Evolutionary conservation across 768 basidiomycete genomes (phyloP), one percentile per base, ranked within the genome.

Genomic region (Wakefieldia striispora): DNA sequence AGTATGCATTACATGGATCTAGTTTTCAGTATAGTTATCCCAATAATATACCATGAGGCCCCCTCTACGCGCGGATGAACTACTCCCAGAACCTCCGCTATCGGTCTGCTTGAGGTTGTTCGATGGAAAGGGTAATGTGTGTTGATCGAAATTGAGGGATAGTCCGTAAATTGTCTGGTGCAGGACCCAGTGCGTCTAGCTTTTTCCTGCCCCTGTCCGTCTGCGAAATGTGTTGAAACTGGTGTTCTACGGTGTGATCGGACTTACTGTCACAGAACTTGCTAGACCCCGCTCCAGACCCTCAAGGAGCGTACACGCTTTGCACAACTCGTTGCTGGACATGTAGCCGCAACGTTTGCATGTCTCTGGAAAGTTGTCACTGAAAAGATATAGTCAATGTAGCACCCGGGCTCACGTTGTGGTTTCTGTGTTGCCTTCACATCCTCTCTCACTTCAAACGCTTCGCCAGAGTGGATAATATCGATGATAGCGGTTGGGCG

Each of bases 401-500:
- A 34, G 24, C 5, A 46, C 23, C 40, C 24, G 40, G 50, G 74
- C 87, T 67, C 69, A 95, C 94, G 90, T 68, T 94, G 90, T 24
- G 76, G 68, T 65, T 92, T 92, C 66, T 93, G 88, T 0, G 80
- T 79, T 12, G 84, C 84, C 62, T 85, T 90, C n/a, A 95, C 81
- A 55, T 88, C 88, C 40, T 91, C 87, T 55, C 80, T 82, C 19
- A 95, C 73, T 63, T 92, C 90, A 59, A 94, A 94, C 1, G 89
- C 86, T 64, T 97, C 95, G 7, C 95, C 95, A 0, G 90, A 94
- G 67, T 97, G 92, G 24, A 98, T 97, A 52, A 98, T 95, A 66
- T 99, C 97, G 54, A 99, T 91, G 56, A 99, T 97, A 1, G 91
- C 91, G 61, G 88, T 92, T 0, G 97, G 95, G 12, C 97, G 79